These are phyloP conservation scores for Phytopythium mirpurense DNA, from an alignment of 352 stramenopile species.

Conservation along the genomic window DNA sequence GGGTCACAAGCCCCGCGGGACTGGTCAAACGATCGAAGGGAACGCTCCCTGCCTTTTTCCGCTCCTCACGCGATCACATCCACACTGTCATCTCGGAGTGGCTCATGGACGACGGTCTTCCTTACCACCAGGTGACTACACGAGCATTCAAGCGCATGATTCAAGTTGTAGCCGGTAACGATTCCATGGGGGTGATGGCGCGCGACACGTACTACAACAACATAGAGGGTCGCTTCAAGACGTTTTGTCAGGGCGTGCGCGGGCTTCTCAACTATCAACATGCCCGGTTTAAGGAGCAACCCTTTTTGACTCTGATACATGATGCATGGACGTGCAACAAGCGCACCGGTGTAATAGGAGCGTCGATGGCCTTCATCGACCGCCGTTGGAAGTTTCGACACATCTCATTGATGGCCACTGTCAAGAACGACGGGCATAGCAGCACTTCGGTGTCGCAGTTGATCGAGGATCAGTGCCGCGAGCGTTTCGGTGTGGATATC, in stretches of 20 bases:
- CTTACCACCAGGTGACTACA: neutral
- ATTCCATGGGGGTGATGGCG: neutral
- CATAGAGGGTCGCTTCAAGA: neutral
- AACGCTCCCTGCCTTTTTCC: too few relatives aligned
- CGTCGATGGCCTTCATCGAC: slow-evolving; percentile 2
- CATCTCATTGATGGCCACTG: neutral
- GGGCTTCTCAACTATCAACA: neutral
- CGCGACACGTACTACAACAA: neutral
- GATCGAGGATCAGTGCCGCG: neutral
- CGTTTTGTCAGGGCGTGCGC: neutral
- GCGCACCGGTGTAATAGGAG: neutral
- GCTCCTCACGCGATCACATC: too few relatives aligned
- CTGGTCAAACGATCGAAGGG: too few relatives aligned
- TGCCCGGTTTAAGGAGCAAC: neutral
- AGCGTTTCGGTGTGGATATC: neutral
- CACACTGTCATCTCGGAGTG: neutral
- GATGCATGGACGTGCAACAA: neutral
- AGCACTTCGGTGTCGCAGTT: neutral
- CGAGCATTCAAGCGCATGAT: neutral
- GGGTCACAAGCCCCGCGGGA: too few relatives aligned
- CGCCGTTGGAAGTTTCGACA: neutral
- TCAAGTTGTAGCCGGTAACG: neutral
- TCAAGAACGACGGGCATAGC: slow-evolving; percentile 1
- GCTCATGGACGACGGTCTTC: neutral
- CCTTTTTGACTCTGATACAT: neutral